A percentile compares a stretch with the other conserved stretches of the same genome.
phyloP scores from a whole-genome alignment of 1,284 basidiomycete genomes.

The Ustanciosporium gigantosporum region DNA sequence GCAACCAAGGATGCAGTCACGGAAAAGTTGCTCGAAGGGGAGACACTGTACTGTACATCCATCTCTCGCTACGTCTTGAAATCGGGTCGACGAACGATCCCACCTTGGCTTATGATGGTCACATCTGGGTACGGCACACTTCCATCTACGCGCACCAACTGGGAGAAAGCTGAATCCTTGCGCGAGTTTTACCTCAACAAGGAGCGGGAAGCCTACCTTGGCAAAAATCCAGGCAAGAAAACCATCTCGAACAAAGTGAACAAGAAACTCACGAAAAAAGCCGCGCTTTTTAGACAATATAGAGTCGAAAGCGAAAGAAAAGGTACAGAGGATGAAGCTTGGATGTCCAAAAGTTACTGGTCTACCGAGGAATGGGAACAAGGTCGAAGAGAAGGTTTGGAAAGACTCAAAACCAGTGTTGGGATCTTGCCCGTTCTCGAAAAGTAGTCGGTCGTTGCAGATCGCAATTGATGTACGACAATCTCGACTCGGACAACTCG shows the following conservation, averaged over 20 bases:
- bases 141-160: constrained; percentile 32
- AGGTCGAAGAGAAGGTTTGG: constrained; percentile 11
- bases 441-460: no score
- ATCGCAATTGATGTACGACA: no score
- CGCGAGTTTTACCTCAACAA: constrained; percentile 20
- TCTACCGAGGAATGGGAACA: constrained; percentile 22
- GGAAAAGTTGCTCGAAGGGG: constrained; percentile 6
- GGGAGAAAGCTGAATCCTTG: constrained; percentile 43
- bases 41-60: constrained; percentile 46
- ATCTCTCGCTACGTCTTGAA: constrained; percentile 49
- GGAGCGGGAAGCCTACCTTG: constrained; percentile 9
- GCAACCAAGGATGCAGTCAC: constrained; percentile 2
- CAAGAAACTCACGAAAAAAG: constrained; percentile 18
- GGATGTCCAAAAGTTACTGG: constrained; percentile 31
- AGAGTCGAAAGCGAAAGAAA: constrained; percentile 14
- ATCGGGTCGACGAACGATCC: constrained; percentile 42
- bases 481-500: no score
- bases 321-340: constrained; percentile 21
- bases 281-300: constrained; percentile 14
- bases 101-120: constrained; percentile 48
- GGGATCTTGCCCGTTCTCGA: constrained; percentile 22
- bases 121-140: constrained; percentile 45
- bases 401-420: constrained; percentile 10
- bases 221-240: constrained; percentile 14
- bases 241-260: constrained; percentile 9